Evolutionary conservation across 1,284 basidiomycete genomes (phyloP).

Genomic region (Coniophora puteana): DNA sequence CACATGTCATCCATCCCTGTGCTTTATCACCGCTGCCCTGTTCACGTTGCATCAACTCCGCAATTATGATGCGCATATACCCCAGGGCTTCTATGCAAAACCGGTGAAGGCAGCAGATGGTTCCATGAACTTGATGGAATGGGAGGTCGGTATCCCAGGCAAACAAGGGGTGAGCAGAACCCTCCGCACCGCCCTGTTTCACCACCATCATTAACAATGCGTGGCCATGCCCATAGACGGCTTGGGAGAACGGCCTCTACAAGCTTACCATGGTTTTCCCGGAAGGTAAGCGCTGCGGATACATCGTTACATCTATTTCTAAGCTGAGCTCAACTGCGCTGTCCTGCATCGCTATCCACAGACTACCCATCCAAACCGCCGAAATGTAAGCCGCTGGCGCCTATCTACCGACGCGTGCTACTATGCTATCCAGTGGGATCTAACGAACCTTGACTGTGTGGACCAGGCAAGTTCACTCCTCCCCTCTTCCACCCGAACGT

Average conservation of each 20-base stretch:
- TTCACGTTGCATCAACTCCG: conserved; percentile 3
- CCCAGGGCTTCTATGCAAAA: conserved; percentile 94
- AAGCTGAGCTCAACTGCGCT: neutral
- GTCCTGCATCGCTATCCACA: conserved; percentile 26
- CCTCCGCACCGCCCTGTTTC: conserved; percentile 10
- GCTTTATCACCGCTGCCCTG: conserved; percentile 1
- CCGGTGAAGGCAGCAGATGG: conserved; percentile 89
- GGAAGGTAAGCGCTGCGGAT: conserved; percentile 58
- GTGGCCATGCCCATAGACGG: conserved; percentile 67
- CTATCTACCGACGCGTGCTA: too few species aligned
- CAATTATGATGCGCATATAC: conserved; percentile 8
- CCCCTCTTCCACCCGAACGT: conserved; percentile 98
- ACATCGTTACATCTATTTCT: neutral
- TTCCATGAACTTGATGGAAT: conserved; percentile 94
- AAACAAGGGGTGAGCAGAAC: conserved; percentile 66
- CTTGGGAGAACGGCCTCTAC: conserved; percentile 96
- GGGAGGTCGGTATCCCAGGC: conserved; percentile 97
- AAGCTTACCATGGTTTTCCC: conserved; percentile 94
- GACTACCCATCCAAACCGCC: conserved; percentile 96
- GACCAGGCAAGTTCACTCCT: conserved; percentile 91
- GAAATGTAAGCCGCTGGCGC: conserved; percentile 79
- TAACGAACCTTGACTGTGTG: conserved; percentile 7
- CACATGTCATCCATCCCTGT: conserved; percentile 1
- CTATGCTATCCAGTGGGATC: neutral
- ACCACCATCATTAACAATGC: conserved; percentile 13